Percentiles rank a stretch among this genome's conserved stretches.
phyloP scores from a whole-genome alignment of 2,329 filamentous ascomycete genomes.

The Xylaria sp. region DNA sequence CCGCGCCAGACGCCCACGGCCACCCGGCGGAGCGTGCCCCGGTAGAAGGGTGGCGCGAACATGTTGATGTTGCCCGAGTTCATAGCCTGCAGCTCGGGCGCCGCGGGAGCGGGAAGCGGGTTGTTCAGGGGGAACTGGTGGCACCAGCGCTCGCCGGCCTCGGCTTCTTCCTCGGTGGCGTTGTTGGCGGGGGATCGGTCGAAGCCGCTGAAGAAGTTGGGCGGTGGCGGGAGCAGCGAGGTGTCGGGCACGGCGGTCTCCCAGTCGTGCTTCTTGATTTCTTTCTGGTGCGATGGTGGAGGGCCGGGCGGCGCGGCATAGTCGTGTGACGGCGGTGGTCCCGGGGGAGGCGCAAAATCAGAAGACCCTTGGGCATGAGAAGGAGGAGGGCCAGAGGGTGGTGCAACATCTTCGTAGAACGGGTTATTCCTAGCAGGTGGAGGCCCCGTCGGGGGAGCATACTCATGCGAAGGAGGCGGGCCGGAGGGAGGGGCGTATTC shows the following conservation, averaged over 20 bases:
- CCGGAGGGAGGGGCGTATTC: conserved; percentile 34
- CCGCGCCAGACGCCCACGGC: conserved; percentile 65
- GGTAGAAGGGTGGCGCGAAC: conserved; percentile 61
- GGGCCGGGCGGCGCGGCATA: conserved; percentile 41
- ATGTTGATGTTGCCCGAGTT: conserved; percentile 64
- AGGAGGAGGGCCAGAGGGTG: conserved; percentile 39
- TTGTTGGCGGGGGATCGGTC: conserved; percentile 76
- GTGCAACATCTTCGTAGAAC: conserved; percentile 30
- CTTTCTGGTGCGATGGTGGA: conserved; percentile 47
- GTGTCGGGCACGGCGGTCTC: conserved; percentile 76
- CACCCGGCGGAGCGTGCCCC: conserved; percentile 58
- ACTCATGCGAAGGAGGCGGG: conserved; percentile 41
- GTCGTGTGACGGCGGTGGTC: conserved; percentile 49
- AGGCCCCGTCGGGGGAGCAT: conserved; percentile 50
- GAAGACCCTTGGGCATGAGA: conserved; percentile 32
- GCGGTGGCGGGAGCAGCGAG: conserved; percentile 77
- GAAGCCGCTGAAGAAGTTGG: conserved; percentile 71
- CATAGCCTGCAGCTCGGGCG: conserved; percentile 60
- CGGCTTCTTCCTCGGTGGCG: conserved; percentile 71
- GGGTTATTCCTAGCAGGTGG: conserved; percentile 48
- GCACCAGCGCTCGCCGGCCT: conserved; percentile 75
- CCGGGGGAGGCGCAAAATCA: conserved; percentile 52
- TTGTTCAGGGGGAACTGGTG: conserved; percentile 65
- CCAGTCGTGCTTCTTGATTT: conserved; percentile 72
- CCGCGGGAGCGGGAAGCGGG: conserved; percentile 59